These are phyloP conservation scores for Phylloporus sp. DNA, from an alignment of 768 basidiomycete genomes.

Conservation along the genomic window DNA sequence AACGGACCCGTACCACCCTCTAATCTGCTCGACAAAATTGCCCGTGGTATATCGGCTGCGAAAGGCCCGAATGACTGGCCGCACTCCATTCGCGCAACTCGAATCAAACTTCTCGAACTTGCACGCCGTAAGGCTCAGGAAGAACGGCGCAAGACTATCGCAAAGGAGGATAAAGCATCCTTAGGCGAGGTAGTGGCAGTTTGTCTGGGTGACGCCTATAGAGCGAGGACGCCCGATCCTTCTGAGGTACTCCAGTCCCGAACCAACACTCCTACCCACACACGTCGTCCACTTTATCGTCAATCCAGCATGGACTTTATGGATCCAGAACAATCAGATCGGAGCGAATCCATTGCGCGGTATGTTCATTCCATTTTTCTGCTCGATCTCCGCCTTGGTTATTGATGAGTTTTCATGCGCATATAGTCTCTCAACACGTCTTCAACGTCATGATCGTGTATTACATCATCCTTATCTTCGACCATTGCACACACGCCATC, in stretches of 20 bases:
- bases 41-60: conserved; percentile 68
- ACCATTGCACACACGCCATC: conserved; percentile 27
- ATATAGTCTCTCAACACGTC: conserved; percentile 59
- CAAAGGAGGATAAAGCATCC: conserved; percentile 43
- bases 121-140: conserved; percentile 65
- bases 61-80: conserved; percentile 81
- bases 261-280: conserved; percentile 44
- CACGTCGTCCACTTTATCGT: conserved; percentile 60
- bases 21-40: conserved; percentile 84
- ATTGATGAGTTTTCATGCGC: conserved; percentile 10
- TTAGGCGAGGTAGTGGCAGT: conserved; percentile 6
- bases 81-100: conserved; percentile 77
- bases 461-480: conserved; percentile 62
- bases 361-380: conserved; percentile 34
- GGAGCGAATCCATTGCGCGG: conserved; percentile 57
- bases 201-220: conserved; percentile 8
- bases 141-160: conserved; percentile 37
- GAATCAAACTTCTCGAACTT: conserved; percentile 76
- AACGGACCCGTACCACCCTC: conserved; percentile 80
- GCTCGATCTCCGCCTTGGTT: conserved; percentile 2
- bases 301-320: conserved; percentile 90
- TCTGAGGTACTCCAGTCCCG: conserved; percentile 43
- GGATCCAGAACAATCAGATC: conserved; percentile 41
- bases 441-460: conserved; percentile 60
- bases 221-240: conserved; percentile 25